Conservation (phyloP, 768 basidiomycete species). For the Thelephora aurantiotincta region DNA sequence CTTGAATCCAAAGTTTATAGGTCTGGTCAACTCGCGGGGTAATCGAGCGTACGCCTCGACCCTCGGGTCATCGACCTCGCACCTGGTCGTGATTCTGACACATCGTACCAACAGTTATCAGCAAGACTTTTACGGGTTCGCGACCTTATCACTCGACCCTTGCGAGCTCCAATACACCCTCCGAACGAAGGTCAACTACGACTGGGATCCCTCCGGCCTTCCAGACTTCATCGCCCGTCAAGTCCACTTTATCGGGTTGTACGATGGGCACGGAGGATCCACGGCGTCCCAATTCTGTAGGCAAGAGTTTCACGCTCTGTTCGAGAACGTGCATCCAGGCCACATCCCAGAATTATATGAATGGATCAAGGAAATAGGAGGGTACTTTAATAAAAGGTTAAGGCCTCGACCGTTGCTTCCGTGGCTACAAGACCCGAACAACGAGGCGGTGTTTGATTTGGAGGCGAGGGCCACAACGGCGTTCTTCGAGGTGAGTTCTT, state of each 20-base stretch:
- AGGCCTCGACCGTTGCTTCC: conserved; percentile 64
- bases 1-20: conserved; percentile 64
- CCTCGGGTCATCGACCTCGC: conserved; percentile 12
- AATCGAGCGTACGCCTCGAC: conserved; percentile 41
- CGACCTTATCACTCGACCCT: conserved; percentile 61
- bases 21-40: conserved; percentile 62
- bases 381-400: conserved; percentile 78
- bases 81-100: conserved; percentile 1
- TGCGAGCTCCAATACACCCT: conserved; percentile 56
- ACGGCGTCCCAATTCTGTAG: conserved; percentile 77
- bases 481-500: conserved; percentile 61
- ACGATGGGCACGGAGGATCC: conserved; percentile 91
- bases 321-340: conserved; percentile 63
- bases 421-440: conserved; percentile 31
- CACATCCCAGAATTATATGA: conserved; percentile 62
- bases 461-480: conserved; percentile 79
- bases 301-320: conserved; percentile 73
- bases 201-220: conserved; percentile 56
- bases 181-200: conserved; percentile 42
- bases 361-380: conserved; percentile 70
- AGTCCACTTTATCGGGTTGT: conserved; percentile 78
- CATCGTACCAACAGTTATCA: conserved; percentile 45
- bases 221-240: conserved; percentile 51
- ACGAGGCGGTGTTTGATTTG: conserved; percentile 37
- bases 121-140: conserved; percentile 76